These are phyloP conservation scores for Ceriops decandra DNA, from an alignment of 345 rosid species.

Conservation along the genomic window DNA sequence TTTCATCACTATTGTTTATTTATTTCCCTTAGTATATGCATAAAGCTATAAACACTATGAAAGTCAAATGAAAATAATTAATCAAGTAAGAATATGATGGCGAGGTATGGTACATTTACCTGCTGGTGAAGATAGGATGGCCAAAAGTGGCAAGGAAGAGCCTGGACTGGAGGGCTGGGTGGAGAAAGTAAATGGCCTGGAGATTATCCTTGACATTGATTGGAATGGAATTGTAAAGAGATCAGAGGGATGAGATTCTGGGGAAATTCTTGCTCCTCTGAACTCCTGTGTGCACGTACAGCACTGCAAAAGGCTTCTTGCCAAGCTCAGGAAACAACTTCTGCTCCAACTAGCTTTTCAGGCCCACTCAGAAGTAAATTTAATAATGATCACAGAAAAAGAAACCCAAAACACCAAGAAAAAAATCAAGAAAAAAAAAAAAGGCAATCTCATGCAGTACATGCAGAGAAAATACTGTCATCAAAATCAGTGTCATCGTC, in stretches of 20 bases:
- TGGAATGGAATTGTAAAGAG: constrained; percentile 47
- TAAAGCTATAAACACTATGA: no score
- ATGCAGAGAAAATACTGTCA: no score
- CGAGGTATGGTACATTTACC: neutral
- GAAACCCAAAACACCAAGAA: neutral
- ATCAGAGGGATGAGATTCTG: constrained; percentile 44
- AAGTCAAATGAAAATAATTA: neutral
- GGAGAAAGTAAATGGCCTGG: constrained; percentile 51
- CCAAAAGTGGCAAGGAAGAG: constrained; percentile 66
- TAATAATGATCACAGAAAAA: neutral
- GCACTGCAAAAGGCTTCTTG: constrained; percentile 40
- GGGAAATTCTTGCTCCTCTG: constrained; percentile 49
- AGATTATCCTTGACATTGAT: constrained; percentile 32
- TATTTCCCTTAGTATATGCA: no score
- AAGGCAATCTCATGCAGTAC: neutral
- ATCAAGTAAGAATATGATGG: no score
- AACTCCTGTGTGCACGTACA: constrained; percentile 50
- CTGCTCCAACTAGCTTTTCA: constrained; percentile 50
- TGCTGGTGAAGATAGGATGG: constrained; percentile 37
- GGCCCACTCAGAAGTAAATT: constrained; percentile 11
- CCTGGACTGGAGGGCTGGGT: constrained; percentile 49
- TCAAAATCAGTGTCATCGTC: no score
- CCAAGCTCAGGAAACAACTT: constrained; percentile 35
- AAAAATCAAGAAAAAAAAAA: neutral
- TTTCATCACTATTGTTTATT: no score